phyloP scores from a whole-genome alignment of 345 rosid species.

The Orychophragmus violaceus region DNA sequence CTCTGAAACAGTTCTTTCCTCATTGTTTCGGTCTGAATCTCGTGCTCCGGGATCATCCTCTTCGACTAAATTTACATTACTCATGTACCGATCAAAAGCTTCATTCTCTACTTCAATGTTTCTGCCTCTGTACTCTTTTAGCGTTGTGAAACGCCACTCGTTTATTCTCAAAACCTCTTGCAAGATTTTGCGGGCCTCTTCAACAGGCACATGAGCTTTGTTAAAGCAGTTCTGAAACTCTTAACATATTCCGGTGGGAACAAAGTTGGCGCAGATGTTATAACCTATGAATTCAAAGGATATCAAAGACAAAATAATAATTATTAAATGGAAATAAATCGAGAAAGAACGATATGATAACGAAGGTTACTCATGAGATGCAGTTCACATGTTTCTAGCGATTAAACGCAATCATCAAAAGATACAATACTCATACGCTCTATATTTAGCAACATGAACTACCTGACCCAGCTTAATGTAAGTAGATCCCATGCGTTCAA shows the following conservation, averaged over 20 bases:
- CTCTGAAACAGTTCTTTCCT: too few relatives aligned
- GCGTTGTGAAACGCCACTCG: too few relatives aligned
- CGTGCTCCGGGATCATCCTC: too few relatives aligned
- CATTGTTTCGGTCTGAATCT: too few relatives aligned
- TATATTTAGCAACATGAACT: conserved; percentile 10
- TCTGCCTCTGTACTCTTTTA: too few relatives aligned
- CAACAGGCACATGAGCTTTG: conserved; percentile 77
- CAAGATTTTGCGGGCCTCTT: conserved; percentile 62
- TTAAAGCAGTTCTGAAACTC: conserved; percentile 97
- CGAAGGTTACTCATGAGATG: not conserved
- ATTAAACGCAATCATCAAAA: not conserved
- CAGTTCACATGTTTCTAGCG: not conserved
- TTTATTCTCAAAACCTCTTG: too few relatives aligned
- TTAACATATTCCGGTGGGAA: conserved; percentile 84
- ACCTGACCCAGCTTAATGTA: conserved; percentile 94
- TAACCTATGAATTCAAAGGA: conserved; percentile 42
- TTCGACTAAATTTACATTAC: too few relatives aligned
- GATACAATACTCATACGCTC: not conserved
- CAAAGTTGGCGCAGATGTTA: conserved; percentile 91
- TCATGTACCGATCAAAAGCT: too few relatives aligned
- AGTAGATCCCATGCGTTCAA: conserved; percentile 98
- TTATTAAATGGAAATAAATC: not conserved
- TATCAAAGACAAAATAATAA: not conserved
- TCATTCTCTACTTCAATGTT: too few relatives aligned
- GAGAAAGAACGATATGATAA: not conserved